These are phyloP conservation scores for Butyriboletus loyo DNA, from an alignment of 768 basidiomycete genomes.

Conservation along the genomic window DNA sequence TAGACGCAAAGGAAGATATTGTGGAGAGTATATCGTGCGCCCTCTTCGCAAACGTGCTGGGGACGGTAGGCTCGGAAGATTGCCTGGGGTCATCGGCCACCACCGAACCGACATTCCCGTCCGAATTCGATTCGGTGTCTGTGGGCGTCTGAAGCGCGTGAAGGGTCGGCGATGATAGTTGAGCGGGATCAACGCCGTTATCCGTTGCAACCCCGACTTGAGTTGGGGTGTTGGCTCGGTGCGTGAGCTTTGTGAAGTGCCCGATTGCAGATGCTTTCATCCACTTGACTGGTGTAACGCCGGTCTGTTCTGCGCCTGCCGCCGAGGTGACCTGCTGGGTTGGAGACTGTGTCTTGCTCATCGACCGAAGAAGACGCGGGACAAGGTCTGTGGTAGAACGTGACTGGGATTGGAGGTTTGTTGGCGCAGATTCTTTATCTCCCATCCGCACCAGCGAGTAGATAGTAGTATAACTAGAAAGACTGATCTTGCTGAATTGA, in stretches of 20 bases:
- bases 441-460: slow-evolving; percentile 4
- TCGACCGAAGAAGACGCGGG: slow-evolving; percentile 17
- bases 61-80: slow-evolving; percentile 33
- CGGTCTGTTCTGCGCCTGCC: slow-evolving; percentile 3
- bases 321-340: slow-evolving; percentile 10
- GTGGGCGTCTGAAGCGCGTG: slow-evolving; percentile 3
- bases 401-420: neutral
- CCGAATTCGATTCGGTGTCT: slow-evolving; percentile 3
- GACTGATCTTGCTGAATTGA: neutral
- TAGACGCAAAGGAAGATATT: slow-evolving; percentile 34
- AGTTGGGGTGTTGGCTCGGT: slow-evolving; percentile 5
- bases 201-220: neutral
- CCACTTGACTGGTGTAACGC: slow-evolving; percentile 3
- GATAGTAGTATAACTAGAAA: neutral
- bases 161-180: slow-evolving; percentile 4
- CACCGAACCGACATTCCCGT: slow-evolving; percentile 2
- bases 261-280: slow-evolving; percentile 13
- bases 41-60: slow-evolving; percentile 43
- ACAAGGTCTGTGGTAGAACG: neutral
- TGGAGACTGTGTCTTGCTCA: slow-evolving; percentile 21
- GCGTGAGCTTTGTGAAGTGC: slow-evolving; percentile 17
- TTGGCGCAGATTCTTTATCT: neutral
- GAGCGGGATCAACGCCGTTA: slow-evolving; percentile 4
- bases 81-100: slow-evolving; percentile 12
- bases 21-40: slow-evolving; percentile 52